Conservation (phyloP, 805 yeast species). For the Blastobotrys attinorum region DNA sequence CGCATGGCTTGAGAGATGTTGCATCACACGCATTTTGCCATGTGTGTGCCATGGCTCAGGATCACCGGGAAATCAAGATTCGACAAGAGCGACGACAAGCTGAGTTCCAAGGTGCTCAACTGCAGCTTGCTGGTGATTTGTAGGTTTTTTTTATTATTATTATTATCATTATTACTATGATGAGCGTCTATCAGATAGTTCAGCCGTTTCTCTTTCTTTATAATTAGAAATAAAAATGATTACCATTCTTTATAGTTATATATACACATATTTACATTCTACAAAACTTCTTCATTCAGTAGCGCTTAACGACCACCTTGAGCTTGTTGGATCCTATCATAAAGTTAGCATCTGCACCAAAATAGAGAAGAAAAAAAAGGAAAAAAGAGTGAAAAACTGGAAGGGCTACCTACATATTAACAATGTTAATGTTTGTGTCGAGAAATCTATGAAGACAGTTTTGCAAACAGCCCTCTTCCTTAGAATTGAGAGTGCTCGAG, state of each 20-base stretch:
- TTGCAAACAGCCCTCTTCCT: constrained; percentile 65
- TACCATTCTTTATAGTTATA: neutral
- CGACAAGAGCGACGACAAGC: constrained; percentile 7
- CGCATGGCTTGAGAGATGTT: constrained; percentile 4
- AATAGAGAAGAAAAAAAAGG: neutral
- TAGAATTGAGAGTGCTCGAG: constrained; percentile 38
- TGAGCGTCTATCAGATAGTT: neutral
- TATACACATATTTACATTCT: neutral
- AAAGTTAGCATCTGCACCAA: constrained; percentile 2
- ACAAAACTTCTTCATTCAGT: constrained; percentile 5
- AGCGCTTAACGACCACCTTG: no score
- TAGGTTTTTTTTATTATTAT: no score
- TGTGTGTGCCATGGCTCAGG: constrained; percentile 13
- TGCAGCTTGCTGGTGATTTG: neutral
- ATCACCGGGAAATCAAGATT: constrained; percentile 11
- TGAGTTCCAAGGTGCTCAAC: constrained; percentile 5
- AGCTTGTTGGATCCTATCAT: constrained; percentile 15
- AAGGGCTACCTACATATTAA: constrained; percentile 46
- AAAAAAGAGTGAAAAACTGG: neutral
- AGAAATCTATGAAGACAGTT: constrained; percentile 81
- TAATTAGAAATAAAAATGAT: neutral
- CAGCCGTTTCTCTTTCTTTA: neutral
- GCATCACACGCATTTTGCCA: constrained; percentile 8
- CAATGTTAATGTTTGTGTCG: constrained; percentile 81
- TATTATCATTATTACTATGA: neutral